These are phyloP conservation scores for Saturnispora quitensis DNA, from an alignment of 805 yeast species.

Conservation along the genomic window DNA sequence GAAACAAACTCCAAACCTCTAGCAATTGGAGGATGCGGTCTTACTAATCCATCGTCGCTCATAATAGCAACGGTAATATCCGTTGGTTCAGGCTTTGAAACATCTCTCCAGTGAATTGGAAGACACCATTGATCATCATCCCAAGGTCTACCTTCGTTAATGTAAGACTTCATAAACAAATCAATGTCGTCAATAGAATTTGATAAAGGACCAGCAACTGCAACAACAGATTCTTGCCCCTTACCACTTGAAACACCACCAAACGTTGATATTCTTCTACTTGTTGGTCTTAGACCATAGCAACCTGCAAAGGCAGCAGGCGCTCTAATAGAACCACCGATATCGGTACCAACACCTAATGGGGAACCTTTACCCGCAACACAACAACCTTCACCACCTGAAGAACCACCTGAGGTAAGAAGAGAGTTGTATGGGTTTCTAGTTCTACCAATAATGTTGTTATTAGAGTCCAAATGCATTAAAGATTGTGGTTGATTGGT, in stretches of 20 bases:
- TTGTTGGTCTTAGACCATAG: constrained; percentile 56
- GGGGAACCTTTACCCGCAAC: constrained; percentile 52
- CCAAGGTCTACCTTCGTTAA: constrained; percentile 63
- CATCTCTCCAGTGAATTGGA: constrained; percentile 47
- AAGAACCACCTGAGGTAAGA: constrained; percentile 62
- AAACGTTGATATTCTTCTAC: constrained; percentile 39
- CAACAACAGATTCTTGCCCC: constrained; percentile 58
- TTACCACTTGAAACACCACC: constrained; percentile 48
- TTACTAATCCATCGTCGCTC: constrained; percentile 56
- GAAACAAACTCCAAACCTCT: constrained; percentile 48
- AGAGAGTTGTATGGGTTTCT: constrained; percentile 49
- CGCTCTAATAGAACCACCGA: constrained; percentile 61
- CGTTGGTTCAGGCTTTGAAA: constrained; percentile 29
- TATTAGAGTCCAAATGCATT: constrained; percentile 60
- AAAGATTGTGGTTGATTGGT: constrained; percentile 62
- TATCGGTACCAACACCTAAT: constrained; percentile 53
- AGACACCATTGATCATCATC: constrained; percentile 34
- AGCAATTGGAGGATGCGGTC: constrained; percentile 56
- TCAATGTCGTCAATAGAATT: constrained; percentile 59
- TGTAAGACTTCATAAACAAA: constrained; percentile 52
- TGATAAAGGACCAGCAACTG: constrained; percentile 63
- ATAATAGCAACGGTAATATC: constrained; percentile 51
- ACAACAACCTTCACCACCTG: constrained; percentile 65
- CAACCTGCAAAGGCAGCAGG: constrained; percentile 60
- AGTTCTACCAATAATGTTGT: constrained; percentile 51